Base-by-base conservation (phyloP, 352 stramenopile species). In the Globisporangium emineosum region DNA sequence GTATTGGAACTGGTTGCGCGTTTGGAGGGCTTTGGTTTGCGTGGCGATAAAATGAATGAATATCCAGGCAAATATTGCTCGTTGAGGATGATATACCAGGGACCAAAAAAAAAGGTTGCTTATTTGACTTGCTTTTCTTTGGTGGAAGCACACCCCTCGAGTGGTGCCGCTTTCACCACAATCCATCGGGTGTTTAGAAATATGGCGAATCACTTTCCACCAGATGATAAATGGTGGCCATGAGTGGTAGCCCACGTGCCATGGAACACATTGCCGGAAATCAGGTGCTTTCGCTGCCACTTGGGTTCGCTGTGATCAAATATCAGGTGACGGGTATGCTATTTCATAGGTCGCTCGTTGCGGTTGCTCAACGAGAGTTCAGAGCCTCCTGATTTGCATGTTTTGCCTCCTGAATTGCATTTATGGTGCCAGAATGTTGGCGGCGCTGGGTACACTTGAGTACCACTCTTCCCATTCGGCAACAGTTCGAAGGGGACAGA, bases 61-160 rank as follows among this genome's bases (percentile, higher is more conserved):
- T 43, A 57, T 57, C 29, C 52, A 33, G 29, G 23, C 19, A 57
- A 57, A 57, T 57, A 57, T 43, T 57, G 1, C 27, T 33, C 27
- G 23, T 5, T 40, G 8, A 29, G 19, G 30, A 40, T 54, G n/a
- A 37, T 45, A 45, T 10, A 45, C 37, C 37, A 45, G 37, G 15
- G 15, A 43, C 37, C 37, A 9, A 21, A 8, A 45, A 45, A 2
- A 17, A 9, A 3, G 6, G 6, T n/a, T 45, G 37, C 37, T 45
- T 45, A 21, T 45, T 45, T 45, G 37, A 17, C 37, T 45, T 21
- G 15, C 37, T 45, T 45, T 43, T 45, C 15, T 45, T 6, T 5
- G 12, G 9, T 1, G 15, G n/a, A n/a, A 35, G 32, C 32, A 19
- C 4, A n/a, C n/a, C n/a, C n/a, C n/a, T n/a, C n/a, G n/a, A n/a